A percentile compares a stretch with the other conserved stretches of the same genome.
These are phyloP conservation scores for Silybum marianum DNA, from an alignment of 129 eudicot species.

Conservation along the genomic window DNA sequence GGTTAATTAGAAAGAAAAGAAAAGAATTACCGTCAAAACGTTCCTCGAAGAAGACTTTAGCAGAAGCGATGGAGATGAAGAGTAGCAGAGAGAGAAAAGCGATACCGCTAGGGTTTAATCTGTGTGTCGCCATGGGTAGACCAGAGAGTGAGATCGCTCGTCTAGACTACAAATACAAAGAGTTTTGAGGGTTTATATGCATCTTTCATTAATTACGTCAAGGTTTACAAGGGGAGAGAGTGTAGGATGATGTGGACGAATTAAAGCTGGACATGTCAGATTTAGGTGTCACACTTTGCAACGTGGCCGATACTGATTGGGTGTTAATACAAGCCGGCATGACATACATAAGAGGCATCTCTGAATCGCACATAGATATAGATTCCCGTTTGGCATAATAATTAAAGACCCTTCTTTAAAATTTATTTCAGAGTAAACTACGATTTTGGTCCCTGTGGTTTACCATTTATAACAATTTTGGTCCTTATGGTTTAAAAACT, in stretches of 20 bases:
- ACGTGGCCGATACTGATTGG: conserved; percentile 61
- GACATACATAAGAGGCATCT: too few relatives aligned
- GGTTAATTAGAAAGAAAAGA: background rate
- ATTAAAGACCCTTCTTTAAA: too few relatives aligned
- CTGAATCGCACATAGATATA: too few relatives aligned
- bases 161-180: background rate
- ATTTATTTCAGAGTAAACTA: too few relatives aligned
- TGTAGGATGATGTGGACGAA: conserved; percentile 42
- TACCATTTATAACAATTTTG: too few relatives aligned
- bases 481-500: too few relatives aligned
- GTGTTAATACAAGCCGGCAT: conserved; percentile 16
- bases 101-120: conserved; percentile 45
- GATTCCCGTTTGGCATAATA: too few relatives aligned
- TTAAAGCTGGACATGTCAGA: conserved; percentile 29
- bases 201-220: conserved; percentile 16
- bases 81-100: conserved; percentile 38
- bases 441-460: too few relatives aligned
- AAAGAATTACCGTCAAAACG: conserved; percentile 68
- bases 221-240: background rate
- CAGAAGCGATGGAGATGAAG: conserved; percentile 56
- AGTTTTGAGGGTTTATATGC: conserved; percentile 29
- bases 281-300: conserved; percentile 40
- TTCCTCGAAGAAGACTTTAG: conserved; percentile 83
- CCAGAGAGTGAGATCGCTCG: conserved; percentile 25
- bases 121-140: conserved; percentile 57